These are phyloP conservation scores for Colletotrichum filicis DNA, from an alignment of 2,329 filamentous ascomycete species.

Conservation along the genomic window DNA sequence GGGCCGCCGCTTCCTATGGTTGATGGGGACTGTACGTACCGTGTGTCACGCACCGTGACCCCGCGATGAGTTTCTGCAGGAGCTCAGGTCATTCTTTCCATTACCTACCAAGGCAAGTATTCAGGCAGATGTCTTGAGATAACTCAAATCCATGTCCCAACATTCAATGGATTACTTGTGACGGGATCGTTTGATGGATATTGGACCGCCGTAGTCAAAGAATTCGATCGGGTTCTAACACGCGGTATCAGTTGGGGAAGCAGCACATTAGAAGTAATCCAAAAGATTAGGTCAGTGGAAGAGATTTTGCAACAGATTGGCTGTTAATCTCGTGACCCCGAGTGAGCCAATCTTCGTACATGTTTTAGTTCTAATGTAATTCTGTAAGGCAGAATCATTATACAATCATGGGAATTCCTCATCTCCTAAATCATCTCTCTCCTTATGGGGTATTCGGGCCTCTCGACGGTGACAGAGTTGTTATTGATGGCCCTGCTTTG, in stretches of 20 bases:
- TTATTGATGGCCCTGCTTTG: conserved; percentile 83
- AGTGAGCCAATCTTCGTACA: too few species aligned
- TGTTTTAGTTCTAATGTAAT: neutral
- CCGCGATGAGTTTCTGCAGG: neutral
- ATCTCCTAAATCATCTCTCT: conserved; percentile 63
- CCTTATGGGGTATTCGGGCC: conserved; percentile 58
- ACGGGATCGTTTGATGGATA: neutral
- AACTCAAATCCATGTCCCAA: too few species aligned
- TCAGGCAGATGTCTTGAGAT: neutral
- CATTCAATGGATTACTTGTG: neutral
- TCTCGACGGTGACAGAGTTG: conserved; percentile 55
- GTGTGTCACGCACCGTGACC: conserved; percentile 8
- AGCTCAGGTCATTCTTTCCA: neutral
- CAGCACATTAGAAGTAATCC: neutral
- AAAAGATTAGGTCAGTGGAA: conserved; percentile 5
- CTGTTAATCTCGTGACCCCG: neutral
- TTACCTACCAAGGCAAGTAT: neutral
- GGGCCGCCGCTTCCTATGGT: neutral
- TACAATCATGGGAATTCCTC: conserved; percentile 67
- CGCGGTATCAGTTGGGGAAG: neutral
- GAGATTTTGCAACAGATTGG: neutral
- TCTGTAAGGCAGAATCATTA: neutral
- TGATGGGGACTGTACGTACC: neutral
- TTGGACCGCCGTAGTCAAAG: neutral
- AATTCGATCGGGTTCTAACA: neutral